Percentiles rank a stretch among this genome's conserved stretches.
phyloP scores from a whole-genome alignment of 2,329 filamentous ascomycete genomes.

The Penicillium verrucosum region DNA sequence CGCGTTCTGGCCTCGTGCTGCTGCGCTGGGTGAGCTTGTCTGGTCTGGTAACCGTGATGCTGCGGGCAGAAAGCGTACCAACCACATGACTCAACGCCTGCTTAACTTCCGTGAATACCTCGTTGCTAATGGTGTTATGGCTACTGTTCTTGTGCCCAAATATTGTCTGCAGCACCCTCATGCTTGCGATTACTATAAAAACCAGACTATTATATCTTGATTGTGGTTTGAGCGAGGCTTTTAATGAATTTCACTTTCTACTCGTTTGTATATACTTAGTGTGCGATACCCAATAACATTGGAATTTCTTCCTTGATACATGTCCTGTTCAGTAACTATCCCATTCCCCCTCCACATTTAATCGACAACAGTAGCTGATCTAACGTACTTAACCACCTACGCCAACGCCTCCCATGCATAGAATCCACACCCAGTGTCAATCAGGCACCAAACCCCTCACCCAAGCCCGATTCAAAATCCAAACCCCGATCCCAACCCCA shows the following conservation, averaged over 20 bases:
- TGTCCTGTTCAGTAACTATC: not conserved
- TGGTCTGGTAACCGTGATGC: conserved; percentile 56
- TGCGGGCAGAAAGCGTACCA: conserved; percentile 51
- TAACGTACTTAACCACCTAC: not conserved
- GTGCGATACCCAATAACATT: conserved; percentile 5
- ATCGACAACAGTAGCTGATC: not conserved
- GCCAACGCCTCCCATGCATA: not conserved
- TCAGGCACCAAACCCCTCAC: not conserved
- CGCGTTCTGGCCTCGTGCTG: conserved; percentile 57
- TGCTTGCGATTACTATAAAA: conserved; percentile 53
- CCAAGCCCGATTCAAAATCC: not conserved
- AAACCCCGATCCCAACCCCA: not conserved
- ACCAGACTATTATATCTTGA: conserved; percentile 45
- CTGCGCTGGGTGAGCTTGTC: conserved; percentile 54
- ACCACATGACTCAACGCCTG: conserved; percentile 54
- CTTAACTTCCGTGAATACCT: conserved; percentile 60
- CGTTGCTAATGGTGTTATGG: conserved; percentile 53
- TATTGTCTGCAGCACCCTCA: conserved; percentile 59
- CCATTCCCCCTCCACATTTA: not conserved
- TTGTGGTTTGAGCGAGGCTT: not conserved
- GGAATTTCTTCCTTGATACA: not conserved
- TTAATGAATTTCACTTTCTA: not conserved
- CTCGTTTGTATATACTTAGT: conserved; percentile 3
- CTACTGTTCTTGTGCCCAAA: conserved; percentile 53
- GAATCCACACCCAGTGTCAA: not conserved